Evolutionary conservation across 2,329 filamentous ascomycete genomes (phyloP).

Genomic region (Tricladium varicosporioides): DNA sequence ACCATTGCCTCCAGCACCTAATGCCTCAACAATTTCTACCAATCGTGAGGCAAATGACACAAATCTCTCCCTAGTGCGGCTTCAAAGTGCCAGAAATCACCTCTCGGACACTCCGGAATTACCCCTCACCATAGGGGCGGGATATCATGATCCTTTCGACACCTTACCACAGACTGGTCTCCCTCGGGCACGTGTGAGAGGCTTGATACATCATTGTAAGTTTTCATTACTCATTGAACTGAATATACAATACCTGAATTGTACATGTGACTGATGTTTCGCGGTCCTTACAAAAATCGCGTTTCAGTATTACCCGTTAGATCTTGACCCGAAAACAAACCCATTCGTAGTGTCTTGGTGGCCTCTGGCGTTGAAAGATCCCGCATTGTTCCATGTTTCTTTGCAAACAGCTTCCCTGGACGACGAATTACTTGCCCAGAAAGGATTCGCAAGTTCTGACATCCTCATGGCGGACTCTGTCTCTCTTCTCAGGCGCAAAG

Average conservation of each 20-base stretch:
- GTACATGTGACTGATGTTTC: conserved; percentile 17
- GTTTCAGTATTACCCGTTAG: conserved; percentile 59
- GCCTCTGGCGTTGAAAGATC: conserved; percentile 54
- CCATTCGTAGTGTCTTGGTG: conserved; percentile 60
- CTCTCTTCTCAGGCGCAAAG: conserved; percentile 48
- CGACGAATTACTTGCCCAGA: conserved; percentile 49
- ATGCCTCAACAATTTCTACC: neutral
- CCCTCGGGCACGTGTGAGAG: conserved; percentile 48
- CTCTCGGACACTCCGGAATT: neutral
- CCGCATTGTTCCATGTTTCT: conserved; percentile 57
- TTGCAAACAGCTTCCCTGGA: conserved; percentile 58
- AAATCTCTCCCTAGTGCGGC: neutral
- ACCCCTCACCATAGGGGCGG: conserved; percentile 26
- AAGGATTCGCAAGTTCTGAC: conserved; percentile 52
- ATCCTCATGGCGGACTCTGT: conserved; percentile 57
- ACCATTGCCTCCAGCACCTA: neutral
- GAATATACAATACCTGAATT: neutral
- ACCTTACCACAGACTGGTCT: conserved; percentile 54
- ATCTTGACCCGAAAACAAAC: conserved; percentile 50
- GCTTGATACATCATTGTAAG: conserved; percentile 55
- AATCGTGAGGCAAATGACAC: neutral
- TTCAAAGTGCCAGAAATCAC: neutral
- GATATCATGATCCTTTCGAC: conserved; percentile 53
- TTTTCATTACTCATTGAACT: conserved; percentile 13
- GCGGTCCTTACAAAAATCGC: conserved; percentile 55